Base-by-base conservation (phyloP, 345 rosid genomes). In the Arabis hirsuta region DNA sequence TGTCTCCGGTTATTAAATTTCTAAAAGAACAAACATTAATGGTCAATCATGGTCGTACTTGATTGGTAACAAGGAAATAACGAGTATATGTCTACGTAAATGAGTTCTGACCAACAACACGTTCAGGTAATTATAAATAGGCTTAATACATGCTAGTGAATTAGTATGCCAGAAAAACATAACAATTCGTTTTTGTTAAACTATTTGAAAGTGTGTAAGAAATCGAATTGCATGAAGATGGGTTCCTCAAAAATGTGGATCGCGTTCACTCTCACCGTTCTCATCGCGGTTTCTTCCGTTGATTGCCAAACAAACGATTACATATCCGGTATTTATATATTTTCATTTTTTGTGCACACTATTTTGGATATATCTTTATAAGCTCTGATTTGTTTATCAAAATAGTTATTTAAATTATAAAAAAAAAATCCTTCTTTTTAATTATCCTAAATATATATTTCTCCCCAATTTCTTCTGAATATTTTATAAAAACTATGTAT, bases 191-290 rank as follows among this genome's bases (percentile, higher is more conserved):
- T 12, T 41, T 51, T 9, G 16, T 26, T n/a, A n/a, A 26, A 38
- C 3, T 14, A 6, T 12, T 65, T 8, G 20, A 41, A 10, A 67
- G 13, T 27, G 27, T 27, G 12, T 16, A 16, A 29, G 22, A 58
- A 36, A 14, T 34, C 24, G 36, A 38, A 47, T 26, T 9, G 12
- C 54, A 3, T 69, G 57, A 69, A 69, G 16, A 69, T 69, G 58
- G 20, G 1, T 26, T 59, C 41, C 22, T 70, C n/a, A 41, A 26
- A 48, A 26, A 4, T 59, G 10, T 47, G 38, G 13, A 14, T 69
- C 20, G 41, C 26, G 26, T 69, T 38, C 24, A 26, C 56, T 14
- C 12, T 58, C 39, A 6, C 10, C 4, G 1, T 58, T 47, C 58
- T 58, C 29, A 69, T 58, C 6, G 41, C 48, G 3, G 3, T 47